phyloP scores from a whole-genome alignment of 768 basidiomycete genomes.

The Xerocomellus dryophilus region DNA sequence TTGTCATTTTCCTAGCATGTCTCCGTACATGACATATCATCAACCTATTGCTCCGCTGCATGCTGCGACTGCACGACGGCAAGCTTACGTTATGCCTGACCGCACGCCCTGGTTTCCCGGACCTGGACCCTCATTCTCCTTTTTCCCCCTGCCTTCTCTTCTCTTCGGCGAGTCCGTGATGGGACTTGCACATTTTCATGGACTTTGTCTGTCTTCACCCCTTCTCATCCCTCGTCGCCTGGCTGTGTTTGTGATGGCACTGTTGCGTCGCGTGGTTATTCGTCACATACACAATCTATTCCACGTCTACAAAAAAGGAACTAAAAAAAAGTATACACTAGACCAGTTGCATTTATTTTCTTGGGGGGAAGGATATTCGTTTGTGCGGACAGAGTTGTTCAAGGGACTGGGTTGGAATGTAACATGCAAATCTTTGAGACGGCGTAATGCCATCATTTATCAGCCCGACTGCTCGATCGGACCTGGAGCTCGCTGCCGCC shows the following conservation, averaged over 20 bases:
- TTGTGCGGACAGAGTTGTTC: neutral
- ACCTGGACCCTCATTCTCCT: neutral
- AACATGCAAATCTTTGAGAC: neutral
- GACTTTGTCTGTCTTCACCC: neutral
- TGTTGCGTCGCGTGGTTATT: neutral
- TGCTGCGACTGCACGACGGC: neutral
- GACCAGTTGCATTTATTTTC: neutral
- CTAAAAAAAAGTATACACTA: neutral
- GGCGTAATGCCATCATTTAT: neutral
- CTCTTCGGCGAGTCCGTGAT: neutral
- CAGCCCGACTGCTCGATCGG: neutral
- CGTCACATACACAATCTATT: neutral
- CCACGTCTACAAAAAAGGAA: neutral
- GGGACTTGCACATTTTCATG: neutral
- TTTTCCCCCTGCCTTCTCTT: neutral
- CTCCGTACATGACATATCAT: constrained; percentile 28
- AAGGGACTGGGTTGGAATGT: too few relatives aligned
- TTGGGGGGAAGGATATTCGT: neutral
- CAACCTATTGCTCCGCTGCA: constrained; percentile 20
- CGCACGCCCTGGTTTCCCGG: neutral
- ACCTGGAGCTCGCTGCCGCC: too few relatives aligned
- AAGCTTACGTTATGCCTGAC: neutral
- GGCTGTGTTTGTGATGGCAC: neutral
- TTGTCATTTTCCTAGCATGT: constrained; percentile 24
- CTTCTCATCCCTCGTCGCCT: neutral